phyloP scores from a whole-genome alignment of 2,329 filamentous ascomycete species.

The Fusarium camptoceras region DNA sequence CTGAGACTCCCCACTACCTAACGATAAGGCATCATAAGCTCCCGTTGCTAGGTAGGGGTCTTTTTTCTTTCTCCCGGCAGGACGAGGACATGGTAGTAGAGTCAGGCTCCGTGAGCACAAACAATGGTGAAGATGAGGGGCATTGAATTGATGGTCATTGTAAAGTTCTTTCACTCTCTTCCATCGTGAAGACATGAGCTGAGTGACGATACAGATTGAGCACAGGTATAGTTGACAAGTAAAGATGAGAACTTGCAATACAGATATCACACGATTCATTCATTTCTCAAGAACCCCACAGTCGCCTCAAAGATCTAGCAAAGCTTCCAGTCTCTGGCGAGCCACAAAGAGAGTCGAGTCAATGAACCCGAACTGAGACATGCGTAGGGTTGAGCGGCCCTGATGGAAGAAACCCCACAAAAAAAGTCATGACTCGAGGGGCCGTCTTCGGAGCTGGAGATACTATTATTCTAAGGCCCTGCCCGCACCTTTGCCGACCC shows the following conservation, averaged over 20 bases:
- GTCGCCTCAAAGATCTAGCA: not conserved
- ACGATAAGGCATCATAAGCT: not conserved
- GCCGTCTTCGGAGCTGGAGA: constrained; percentile 14
- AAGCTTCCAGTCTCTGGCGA: not conserved
- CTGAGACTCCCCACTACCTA: constrained; percentile 28
- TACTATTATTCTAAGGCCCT: constrained; percentile 9
- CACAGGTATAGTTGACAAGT: not conserved
- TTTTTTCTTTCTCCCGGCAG: not conserved
- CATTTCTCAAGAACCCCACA: not conserved
- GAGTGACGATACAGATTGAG: not conserved
- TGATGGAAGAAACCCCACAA: not conserved
- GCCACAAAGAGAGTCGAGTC: not conserved
- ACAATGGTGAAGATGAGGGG: not conserved
- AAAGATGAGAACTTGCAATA: not conserved
- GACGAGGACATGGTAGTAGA: not conserved
- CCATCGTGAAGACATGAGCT: not conserved
- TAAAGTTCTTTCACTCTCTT: not conserved
- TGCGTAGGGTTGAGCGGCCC: constrained; percentile 11
- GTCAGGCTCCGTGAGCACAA: not conserved
- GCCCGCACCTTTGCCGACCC: constrained; percentile 1
- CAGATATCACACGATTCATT: not conserved
- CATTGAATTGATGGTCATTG: not conserved
- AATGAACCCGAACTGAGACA: not conserved
- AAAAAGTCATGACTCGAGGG: not conserved
- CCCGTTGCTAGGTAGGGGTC: not conserved